Evolutionary conservation across 1,139 yeast species (phyloP).

Genomic region (Saccharomycopsis hybrid): DNA sequence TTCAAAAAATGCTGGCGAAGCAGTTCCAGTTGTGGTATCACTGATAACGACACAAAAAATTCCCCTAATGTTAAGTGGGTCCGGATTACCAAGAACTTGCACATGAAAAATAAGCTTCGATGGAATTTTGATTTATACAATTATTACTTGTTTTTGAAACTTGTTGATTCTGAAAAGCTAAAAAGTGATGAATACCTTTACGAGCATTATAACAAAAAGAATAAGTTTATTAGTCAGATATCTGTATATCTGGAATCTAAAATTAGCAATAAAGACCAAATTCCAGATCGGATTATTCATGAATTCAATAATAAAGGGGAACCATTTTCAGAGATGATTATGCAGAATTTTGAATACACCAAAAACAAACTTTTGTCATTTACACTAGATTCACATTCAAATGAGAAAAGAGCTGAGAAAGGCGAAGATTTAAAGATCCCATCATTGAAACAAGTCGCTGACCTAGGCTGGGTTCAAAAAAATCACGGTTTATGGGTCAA

Average conservation of each 20-base stretch:
- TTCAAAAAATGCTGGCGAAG: slow-evolving; percentile 17
- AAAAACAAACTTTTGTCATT: slow-evolving; percentile 2
- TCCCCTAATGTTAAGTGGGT: slow-evolving; percentile 16
- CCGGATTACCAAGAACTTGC: slow-evolving; percentile 15
- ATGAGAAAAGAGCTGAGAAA: neutral
- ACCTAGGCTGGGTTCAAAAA: slow-evolving; percentile 33
- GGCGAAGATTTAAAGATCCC: slow-evolving; percentile 7
- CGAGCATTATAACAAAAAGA: slow-evolving; percentile 10
- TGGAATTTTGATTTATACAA: slow-evolving; percentile 15
- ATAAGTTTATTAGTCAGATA: slow-evolving; percentile 15
- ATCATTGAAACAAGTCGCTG: slow-evolving; percentile 6
- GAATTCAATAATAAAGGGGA: slow-evolving; percentile 12
- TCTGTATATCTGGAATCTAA: slow-evolving; percentile 8
- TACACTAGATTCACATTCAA: neutral
- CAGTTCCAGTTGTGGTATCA: slow-evolving; percentile 4
- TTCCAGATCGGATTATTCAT: slow-evolving; percentile 14
- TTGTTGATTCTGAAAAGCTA: slow-evolving; percentile 10
- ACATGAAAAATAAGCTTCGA: slow-evolving; percentile 9
- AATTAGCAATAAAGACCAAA: neutral
- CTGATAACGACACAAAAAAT: slow-evolving; percentile 12
- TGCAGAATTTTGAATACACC: slow-evolving; percentile 13
- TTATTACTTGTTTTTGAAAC: slow-evolving; percentile 16
- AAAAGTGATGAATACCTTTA: slow-evolving; percentile 11
- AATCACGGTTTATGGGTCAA: slow-evolving; percentile 46
- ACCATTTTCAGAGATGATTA: slow-evolving; percentile 13